Percentiles rank a stretch among this genome's conserved stretches.
These are phyloP conservation scores for Podaxis carcinomalis DNA, from an alignment of 768 basidiomycete genomes.

Conservation along the genomic window DNA sequence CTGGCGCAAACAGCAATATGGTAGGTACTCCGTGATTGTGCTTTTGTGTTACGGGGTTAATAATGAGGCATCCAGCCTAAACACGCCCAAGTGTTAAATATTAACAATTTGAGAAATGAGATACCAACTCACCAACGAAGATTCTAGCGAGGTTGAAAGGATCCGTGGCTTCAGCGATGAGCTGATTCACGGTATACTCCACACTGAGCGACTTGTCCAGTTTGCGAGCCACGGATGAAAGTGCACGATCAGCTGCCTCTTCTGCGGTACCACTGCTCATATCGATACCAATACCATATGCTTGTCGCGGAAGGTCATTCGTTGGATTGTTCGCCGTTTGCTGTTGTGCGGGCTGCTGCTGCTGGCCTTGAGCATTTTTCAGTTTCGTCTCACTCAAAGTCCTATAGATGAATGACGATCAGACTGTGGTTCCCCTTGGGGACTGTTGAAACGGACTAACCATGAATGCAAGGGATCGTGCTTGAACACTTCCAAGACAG, in stretches of 20 bases:
- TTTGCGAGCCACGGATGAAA: conserved; percentile 77
- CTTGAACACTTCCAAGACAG: conserved; percentile 95
- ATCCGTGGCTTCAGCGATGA: conserved; percentile 87
- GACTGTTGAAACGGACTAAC: conserved; percentile 34
- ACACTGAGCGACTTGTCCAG: conserved; percentile 83
- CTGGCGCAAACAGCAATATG: neutral
- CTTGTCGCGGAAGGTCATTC: conserved; percentile 20
- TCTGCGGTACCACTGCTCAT: conserved; percentile 65
- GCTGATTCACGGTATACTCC: conserved; percentile 89
- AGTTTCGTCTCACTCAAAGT: conserved; percentile 76
- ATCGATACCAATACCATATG: conserved; percentile 50
- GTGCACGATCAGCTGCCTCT: conserved; percentile 87
- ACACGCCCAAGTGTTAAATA: neutral
- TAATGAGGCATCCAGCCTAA: conserved; percentile 10
- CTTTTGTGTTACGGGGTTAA: neutral
- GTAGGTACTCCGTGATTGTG: neutral
- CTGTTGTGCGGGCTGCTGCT: conserved; percentile 26
- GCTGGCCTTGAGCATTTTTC: conserved; percentile 48
- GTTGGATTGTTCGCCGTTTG: conserved; percentile 21
- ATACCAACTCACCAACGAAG: conserved; percentile 43
- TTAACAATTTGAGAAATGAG: neutral
- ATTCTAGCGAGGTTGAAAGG: conserved; percentile 71
- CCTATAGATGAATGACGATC: conserved; percentile 35
- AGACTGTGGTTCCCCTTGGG: neutral
- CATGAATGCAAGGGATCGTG: conserved; percentile 94